Conservation (phyloP, 805 yeast genomes). For the Saccharomyces cerevisiae region DNA sequence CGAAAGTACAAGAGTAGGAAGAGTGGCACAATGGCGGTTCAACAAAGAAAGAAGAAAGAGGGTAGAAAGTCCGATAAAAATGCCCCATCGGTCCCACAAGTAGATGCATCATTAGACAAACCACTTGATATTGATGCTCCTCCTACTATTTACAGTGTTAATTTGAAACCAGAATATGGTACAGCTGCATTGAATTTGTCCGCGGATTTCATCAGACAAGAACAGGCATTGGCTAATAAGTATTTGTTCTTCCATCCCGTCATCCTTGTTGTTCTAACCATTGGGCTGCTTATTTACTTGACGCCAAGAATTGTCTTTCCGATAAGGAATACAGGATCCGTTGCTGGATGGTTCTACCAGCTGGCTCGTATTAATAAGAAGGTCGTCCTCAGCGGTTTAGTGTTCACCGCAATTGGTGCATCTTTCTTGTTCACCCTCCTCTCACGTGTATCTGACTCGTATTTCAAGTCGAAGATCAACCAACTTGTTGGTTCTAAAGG, state of each 20-base stretch:
- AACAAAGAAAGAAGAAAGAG: neutral
- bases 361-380: constrained; percentile 19
- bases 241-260: constrained; percentile 40
- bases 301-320: constrained; percentile 18
- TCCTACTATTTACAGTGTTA: constrained; percentile 43
- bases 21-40: neutral
- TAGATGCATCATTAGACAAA: constrained; percentile 42
- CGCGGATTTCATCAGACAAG: constrained; percentile 46
- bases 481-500: constrained; percentile 32
- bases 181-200: constrained; percentile 55
- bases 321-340: constrained; percentile 11
- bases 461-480: constrained; percentile 36
- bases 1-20: neutral
- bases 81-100: constrained; percentile 31
- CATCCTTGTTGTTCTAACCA: constrained; percentile 25
- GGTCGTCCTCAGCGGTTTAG: constrained; percentile 29
- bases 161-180: constrained; percentile 48
- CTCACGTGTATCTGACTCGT: constrained; percentile 40
- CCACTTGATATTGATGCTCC: constrained; percentile 48
- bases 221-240: constrained; percentile 41
- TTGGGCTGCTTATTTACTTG: constrained; percentile 16
- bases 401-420: constrained; percentile 34
- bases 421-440: constrained; percentile 35
- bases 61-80: neutral
- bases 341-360: constrained; percentile 19